Evolutionary conservation across 2,329 filamentous ascomycete species (phyloP).

Genomic region (Aaosphaeria arxii): DNA sequence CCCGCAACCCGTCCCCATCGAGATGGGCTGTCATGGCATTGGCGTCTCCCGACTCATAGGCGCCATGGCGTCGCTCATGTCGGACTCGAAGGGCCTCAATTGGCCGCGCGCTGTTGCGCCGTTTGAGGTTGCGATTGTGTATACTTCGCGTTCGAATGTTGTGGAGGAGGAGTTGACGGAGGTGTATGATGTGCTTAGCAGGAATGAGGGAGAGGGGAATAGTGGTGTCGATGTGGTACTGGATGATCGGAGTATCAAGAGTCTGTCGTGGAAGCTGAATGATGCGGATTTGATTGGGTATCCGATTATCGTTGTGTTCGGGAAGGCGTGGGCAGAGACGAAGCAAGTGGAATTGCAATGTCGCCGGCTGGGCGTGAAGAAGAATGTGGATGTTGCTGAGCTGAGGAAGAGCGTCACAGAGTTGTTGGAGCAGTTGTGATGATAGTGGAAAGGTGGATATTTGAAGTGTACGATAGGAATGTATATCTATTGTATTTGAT

Average conservation of each 20-base stretch:
- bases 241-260: conserved; percentile 48
- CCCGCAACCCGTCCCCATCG: conserved; percentile 54
- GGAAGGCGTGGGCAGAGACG: conserved; percentile 41
- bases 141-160: conserved; percentile 43
- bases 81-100: conserved; percentile 68
- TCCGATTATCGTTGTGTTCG: conserved; percentile 77
- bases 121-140: conserved; percentile 66
- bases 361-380: conserved; percentile 61
- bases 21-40: conserved; percentile 98
- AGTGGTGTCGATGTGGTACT: conserved; percentile 27
- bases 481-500: no score
- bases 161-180: conserved; percentile 37
- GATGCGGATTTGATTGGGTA: conserved; percentile 91
- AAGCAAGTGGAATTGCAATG: conserved; percentile 72
- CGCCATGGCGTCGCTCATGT: conserved; percentile 73
- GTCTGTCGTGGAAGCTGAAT: conserved; percentile 79
- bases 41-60: conserved; percentile 88
- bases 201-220: neutral
- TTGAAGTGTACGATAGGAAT: no score
- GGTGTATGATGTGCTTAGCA: conserved; percentile 63
- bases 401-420: conserved; percentile 44
- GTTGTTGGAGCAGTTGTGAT: conserved; percentile 12
- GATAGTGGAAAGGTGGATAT: no score
- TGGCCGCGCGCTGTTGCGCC: conserved; percentile 89
- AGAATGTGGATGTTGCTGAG: conserved; percentile 54